Conservation (phyloP, 257 asterid species). For the Jacaranda copaia region DNA sequence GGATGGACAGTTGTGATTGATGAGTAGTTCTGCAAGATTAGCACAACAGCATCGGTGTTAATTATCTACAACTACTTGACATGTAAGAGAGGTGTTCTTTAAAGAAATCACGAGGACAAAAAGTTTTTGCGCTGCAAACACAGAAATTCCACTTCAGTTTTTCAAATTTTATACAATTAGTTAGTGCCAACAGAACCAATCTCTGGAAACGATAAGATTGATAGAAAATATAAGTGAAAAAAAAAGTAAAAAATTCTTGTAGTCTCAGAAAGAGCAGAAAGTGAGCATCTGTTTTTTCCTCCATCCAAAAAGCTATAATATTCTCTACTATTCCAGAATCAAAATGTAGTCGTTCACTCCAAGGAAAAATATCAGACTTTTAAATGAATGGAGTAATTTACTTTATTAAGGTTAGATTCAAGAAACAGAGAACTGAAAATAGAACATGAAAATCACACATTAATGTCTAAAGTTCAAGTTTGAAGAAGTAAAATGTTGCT, state of each 20-base stretch:
- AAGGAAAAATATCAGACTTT: not conserved
- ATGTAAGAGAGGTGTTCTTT: not conserved
- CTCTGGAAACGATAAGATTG: not conserved
- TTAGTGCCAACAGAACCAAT: not conserved
- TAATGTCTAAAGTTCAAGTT: not conserved
- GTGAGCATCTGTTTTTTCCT: not conserved
- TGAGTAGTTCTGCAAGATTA: conserved; percentile 76
- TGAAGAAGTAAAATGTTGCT: not conserved
- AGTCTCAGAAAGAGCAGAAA: not conserved
- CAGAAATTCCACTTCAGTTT: not conserved
- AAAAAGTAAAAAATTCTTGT: not conserved
- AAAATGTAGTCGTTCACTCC: not conserved
- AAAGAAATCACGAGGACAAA: not conserved
- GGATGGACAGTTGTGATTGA: conserved; percentile 76
- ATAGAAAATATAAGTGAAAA: not conserved
- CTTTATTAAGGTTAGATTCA: not conserved
- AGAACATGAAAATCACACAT: not conserved
- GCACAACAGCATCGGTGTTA: conserved; percentile 21
- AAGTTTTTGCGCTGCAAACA: not conserved
- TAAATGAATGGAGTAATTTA: not conserved
- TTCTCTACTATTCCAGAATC: conserved; percentile 14
- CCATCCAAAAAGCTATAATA: conserved; percentile 8
- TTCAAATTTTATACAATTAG: not conserved
- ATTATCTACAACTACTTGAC: not conserved
- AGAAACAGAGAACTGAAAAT: not conserved